phyloP scores from a whole-genome alignment of 495 filamentous ascomycete genomes.

The Xylaria flabelliformis region DNA sequence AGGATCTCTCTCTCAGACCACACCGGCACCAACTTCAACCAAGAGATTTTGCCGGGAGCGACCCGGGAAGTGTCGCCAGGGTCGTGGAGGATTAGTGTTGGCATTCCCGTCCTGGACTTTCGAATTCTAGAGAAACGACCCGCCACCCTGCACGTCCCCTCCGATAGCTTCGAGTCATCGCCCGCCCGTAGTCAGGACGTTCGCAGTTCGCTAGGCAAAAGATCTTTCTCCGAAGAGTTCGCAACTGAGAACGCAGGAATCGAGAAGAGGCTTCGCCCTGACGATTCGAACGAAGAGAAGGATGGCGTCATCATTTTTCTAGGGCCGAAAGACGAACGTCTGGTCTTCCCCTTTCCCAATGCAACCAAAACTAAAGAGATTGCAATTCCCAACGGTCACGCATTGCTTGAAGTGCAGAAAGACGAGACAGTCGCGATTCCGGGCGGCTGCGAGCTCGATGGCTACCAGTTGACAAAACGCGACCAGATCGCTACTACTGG shows the following conservation, averaged over 20 bases:
- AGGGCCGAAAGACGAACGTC: conserved; percentile 48
- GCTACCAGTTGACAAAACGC: conserved; percentile 53
- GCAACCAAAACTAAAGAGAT: conserved; percentile 52
- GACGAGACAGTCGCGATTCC: conserved; percentile 51
- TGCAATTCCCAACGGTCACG: conserved; percentile 49
- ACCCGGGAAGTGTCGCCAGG: conserved; percentile 51
- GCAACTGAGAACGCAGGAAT: conserved; percentile 37
- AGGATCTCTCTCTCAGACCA: conserved; percentile 39
- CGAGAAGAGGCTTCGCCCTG: conserved; percentile 47
- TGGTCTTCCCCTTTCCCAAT: conserved; percentile 50
- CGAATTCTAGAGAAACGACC: conserved; percentile 56
- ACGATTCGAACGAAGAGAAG: conserved; percentile 35
- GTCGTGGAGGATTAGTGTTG: conserved; percentile 55
- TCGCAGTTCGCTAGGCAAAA: conserved; percentile 48
- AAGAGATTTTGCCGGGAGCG: conserved; percentile 49
- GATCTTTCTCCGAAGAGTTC: conserved; percentile 48
- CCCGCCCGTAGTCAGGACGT: conserved; percentile 39
- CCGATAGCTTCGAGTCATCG: conserved; percentile 33
- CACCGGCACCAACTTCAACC: conserved; percentile 39
- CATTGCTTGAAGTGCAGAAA: conserved; percentile 51
- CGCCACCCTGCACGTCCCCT: conserved; percentile 37
- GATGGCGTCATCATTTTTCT: conserved; percentile 56
- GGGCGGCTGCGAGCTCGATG: conserved; percentile 49
- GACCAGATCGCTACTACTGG: conserved; percentile 53
- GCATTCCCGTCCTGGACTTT: conserved; percentile 55